A percentile compares a stretch with the other conserved stretches of the same genome.
These are phyloP conservation scores for Chytridium lagenaria DNA, from an alignment of 371 early-diverging fungal genomes.

Conservation along the genomic window DNA sequence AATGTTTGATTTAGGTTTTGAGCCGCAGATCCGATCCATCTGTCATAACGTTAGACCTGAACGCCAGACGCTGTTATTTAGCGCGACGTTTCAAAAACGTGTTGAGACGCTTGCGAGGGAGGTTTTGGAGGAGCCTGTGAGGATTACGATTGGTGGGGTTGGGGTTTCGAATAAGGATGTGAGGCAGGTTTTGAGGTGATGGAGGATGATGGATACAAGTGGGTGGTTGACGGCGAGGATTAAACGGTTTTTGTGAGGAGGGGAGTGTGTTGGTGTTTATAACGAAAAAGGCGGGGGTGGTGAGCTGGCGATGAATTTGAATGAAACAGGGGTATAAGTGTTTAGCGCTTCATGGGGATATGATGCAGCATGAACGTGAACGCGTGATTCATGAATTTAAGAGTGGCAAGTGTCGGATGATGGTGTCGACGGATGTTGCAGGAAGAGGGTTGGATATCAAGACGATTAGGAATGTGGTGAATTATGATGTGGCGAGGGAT, in stretches of 20 bases:
- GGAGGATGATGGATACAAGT: slow-evolving; percentile 45
- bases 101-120: slow-evolving; percentile 52
- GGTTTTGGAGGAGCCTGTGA: slow-evolving; percentile 49
- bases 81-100: slow-evolving; percentile 52
- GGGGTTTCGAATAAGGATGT: slow-evolving; percentile 49
- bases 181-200: slow-evolving; percentile 45
- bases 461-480: slow-evolving; percentile 92
- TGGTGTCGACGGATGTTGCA: slow-evolving; percentile 92
- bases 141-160: slow-evolving; percentile 49
- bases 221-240: slow-evolving; percentile 52
- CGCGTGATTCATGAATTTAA: slow-evolving; percentile 75
- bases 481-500: slow-evolving; percentile 90
- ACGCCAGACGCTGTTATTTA: slow-evolving; percentile 56
- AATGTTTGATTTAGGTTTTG: slow-evolving; percentile 67
- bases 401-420: slow-evolving; percentile 70
- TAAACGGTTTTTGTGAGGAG: slow-evolving; percentile 32
- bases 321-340: slow-evolving; percentile 22
- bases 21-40: slow-evolving; percentile 70
- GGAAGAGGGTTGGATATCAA: slow-evolving; percentile 93
- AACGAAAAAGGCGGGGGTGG: slow-evolving; percentile 42
- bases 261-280: slow-evolving; percentile 54
- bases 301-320: slow-evolving; percentile 33
- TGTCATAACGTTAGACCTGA: slow-evolving; percentile 56
- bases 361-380: slow-evolving; percentile 74
- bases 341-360: slow-evolving; percentile 84